Base-by-base conservation (phyloP, 176 grass and related monocot genomes). In the Luzula sylvatica region DNA sequence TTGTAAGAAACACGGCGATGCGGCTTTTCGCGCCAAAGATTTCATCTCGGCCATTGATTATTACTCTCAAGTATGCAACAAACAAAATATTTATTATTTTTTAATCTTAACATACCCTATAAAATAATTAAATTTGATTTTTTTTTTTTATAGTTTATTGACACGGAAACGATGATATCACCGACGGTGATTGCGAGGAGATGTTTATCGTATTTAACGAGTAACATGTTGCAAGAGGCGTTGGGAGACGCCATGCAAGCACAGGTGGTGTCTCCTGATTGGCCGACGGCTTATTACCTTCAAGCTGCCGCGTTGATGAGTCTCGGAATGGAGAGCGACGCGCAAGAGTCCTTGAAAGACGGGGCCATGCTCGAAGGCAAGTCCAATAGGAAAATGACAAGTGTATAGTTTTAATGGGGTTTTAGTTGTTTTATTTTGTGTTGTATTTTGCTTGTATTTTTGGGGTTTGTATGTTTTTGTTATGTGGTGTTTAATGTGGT, bases 1-100 rank as follows among this genome's bases (percentile, higher is more conserved):
- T 25, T 73, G 41, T 14, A 87, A 87, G 56, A 87, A 87, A 28
- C 77, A 73, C 15, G 82, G 72, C 0, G 82, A 87, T 26, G 32
- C 20, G 28, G 76, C 82, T 47, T 87, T 87, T 60, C 67, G 50
- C 42, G 71, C 72, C 52, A 87, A 87, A 56, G 82, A 87, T 77
- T 87, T 81, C 35, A 42, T n/a, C 41, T 52, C 69, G 12, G 77
- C 82, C 23, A 66, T 77, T 43, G 82, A 81, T 52, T 60, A 66
- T 55, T 87, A 87, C 49, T 58, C 72, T 20, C 76, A 87, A 76
- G 82, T 87, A 55, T 60, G n/a, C n/a, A 20, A 43, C 14, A 32
- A 3, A 24, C 48, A 47, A 53, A 4, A n/a, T 12, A 19, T 40
- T 15, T 39, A 53, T 27, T n/a, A 44, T n/a, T n/a, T n/a, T n/a